Conservation (phyloP, 495 filamentous ascomycete genomes). For the Aspergillus cavernicola region DNA sequence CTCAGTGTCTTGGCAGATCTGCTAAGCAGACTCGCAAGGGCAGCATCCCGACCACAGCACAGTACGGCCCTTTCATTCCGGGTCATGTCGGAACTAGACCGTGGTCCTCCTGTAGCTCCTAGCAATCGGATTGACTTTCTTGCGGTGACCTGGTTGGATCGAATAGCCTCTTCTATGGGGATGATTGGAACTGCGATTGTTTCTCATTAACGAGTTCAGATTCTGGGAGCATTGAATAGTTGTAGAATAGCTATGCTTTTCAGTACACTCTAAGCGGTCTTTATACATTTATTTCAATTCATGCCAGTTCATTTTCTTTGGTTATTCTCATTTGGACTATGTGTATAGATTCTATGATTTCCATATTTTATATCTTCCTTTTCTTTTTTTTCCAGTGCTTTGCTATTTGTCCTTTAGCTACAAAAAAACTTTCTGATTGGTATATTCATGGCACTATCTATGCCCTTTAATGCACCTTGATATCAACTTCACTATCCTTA, state of each 20-base stretch:
- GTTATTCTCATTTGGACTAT: not conserved
- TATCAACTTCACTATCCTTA: no score
- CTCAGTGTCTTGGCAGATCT: conserved; percentile 17
- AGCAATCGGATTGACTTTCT: conserved; percentile 12
- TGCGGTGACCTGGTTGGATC: conserved; percentile 35
- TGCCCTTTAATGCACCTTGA: no score
- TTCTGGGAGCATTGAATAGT: not conserved
- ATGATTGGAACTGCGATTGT: conserved; percentile 10
- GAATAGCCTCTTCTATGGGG: conserved; percentile 28
- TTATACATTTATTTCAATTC: not conserved
- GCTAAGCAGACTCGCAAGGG: not conserved
- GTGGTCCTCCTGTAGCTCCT: conserved; percentile 1
- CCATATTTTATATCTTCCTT: not conserved
- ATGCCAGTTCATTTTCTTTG: not conserved
- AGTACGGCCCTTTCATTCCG: conserved; percentile 13
- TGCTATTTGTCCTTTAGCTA: not conserved
- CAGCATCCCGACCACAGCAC: conserved; percentile 5
- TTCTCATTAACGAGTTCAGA: not conserved
- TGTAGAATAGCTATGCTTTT: not conserved
- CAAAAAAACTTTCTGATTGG: not conserved
- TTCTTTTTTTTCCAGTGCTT: not conserved
- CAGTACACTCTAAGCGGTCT: not conserved
- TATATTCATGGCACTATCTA: not conserved
- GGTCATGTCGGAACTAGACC: conserved; percentile 7
- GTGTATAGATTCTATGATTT: not conserved